Conservation (phyloP, 2,329 filamentous ascomycete genomes). For the Curvularia eragrostidis region DNA sequence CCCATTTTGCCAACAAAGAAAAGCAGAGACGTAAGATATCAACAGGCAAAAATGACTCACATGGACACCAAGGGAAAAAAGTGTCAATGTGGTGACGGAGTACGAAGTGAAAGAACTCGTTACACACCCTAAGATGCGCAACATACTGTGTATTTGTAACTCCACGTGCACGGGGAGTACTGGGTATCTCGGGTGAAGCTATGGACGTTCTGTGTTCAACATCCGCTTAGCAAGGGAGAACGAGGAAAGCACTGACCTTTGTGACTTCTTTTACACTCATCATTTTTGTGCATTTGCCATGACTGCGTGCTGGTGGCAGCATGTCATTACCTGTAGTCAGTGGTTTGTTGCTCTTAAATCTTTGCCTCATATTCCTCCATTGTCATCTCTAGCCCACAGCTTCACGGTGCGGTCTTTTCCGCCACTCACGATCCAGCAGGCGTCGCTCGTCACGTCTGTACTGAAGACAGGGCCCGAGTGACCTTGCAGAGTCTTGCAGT, state of each 20-base stretch:
- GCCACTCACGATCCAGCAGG: conserved; percentile 90
- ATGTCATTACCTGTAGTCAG: background rate
- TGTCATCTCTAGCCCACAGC: conserved; percentile 82
- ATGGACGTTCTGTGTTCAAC: conserved; percentile 22
- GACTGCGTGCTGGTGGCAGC: conserved; percentile 1
- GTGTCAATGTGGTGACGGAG: conserved; percentile 2
- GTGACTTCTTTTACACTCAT: conserved; percentile 10
- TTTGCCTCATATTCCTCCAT: conserved; percentile 41
- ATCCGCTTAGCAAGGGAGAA: conserved; percentile 14
- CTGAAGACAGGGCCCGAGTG: conserved; percentile 93
- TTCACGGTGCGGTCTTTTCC: conserved; percentile 96
- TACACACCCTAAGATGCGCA: conserved; percentile 4
- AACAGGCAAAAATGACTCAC: conserved; percentile 8
- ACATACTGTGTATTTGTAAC: conserved; percentile 15
- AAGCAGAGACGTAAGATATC: conserved; percentile 1
- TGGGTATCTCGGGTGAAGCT: conserved; percentile 30
- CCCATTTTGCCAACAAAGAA: conserved; percentile 1
- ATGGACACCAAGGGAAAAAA: conserved; percentile 6
- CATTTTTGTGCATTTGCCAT: conserved; percentile 5
- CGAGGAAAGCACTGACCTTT: conserved; percentile 21
- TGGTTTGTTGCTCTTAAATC: conserved; percentile 2
- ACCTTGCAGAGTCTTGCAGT: conserved; percentile 85
- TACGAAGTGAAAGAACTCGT: conserved; percentile 2
- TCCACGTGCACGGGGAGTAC: conserved; percentile 17
- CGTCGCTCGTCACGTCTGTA: conserved; percentile 85